phyloP scores from a whole-genome alignment of 169 alveolate genomes.

The Plasmodium gallinaceum region DNA sequence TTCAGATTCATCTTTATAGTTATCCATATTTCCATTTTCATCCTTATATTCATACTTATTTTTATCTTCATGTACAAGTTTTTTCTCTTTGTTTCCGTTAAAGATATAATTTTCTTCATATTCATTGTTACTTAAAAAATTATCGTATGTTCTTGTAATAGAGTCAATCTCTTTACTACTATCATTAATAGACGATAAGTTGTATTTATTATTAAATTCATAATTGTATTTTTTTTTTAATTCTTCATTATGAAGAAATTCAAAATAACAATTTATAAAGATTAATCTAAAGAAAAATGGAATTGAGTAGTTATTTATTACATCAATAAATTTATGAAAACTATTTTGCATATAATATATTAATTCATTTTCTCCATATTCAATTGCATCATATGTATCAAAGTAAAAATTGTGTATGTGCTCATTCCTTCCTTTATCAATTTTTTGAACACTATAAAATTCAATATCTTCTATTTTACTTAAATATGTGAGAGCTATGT shows the following conservation, averaged over 20 bases:
- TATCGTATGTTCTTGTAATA: not conserved
- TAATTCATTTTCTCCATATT: constrained; percentile 66
- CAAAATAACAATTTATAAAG: constrained; percentile 70
- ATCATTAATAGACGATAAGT: not conserved
- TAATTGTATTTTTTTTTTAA: not conserved
- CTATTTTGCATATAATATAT: constrained; percentile 66
- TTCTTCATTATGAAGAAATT: constrained; percentile 29
- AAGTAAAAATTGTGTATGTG: constrained; percentile 63
- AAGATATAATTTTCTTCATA: not conserved
- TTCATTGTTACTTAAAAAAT: not conserved
- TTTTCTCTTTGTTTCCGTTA: not conserved
- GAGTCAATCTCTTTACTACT: not conserved
- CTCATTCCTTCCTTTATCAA: constrained; percentile 23
- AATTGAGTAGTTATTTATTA: constrained; percentile 55
- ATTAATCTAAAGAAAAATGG: constrained; percentile 64
- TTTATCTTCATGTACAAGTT: not conserved
- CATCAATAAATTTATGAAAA: constrained; percentile 70
- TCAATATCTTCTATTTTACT: constrained; percentile 68
- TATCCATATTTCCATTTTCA: not conserved
- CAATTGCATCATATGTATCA: constrained; percentile 68
- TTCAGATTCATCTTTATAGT: not conserved
- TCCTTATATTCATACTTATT: not conserved
- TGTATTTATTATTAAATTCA: not conserved
- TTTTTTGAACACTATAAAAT: constrained; percentile 33
- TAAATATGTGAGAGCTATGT: constrained; percentile 55